Conservation (phyloP, 306 rosid genomes). For the Cicer cuneatum region DNA sequence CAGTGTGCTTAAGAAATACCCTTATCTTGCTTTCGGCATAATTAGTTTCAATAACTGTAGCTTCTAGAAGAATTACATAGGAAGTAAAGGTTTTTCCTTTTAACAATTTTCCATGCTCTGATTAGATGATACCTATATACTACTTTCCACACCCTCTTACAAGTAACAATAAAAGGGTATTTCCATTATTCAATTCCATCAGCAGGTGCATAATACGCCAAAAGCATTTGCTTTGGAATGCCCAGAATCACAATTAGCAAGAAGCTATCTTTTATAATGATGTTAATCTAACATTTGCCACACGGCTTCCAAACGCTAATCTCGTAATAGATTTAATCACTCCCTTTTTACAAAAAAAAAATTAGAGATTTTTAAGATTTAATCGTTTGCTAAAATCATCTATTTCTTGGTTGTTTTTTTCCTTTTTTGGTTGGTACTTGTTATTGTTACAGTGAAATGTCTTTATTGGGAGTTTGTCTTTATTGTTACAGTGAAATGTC, state of each 20-base stretch:
- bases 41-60: slow-evolving; percentile 19
- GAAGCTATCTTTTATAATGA: slow-evolving; percentile 2
- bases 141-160: background rate
- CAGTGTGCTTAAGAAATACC: background rate
- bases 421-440: background rate
- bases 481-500: background rate
- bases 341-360: background rate
- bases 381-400: slow-evolving; percentile 6
- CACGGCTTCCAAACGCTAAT: slow-evolving; percentile 7
- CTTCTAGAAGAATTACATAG: slow-evolving; percentile 26
- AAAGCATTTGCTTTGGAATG: background rate
- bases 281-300: slow-evolving; percentile 23
- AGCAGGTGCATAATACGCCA: background rate
- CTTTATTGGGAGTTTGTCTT: slow-evolving; percentile 3
- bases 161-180: slow-evolving; percentile 8
- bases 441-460: slow-evolving; percentile 1
- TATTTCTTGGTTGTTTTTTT: background rate
- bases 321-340: background rate
- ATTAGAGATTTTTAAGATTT: slow-evolving; percentile 3
- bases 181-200: background rate
- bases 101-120: slow-evolving; percentile 1
- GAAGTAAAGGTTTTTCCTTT: slow-evolving; percentile 17
- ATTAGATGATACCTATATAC: slow-evolving; percentile 2
- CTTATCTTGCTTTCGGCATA: slow-evolving; percentile 29
- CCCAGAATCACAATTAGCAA: background rate